Evolutionary conservation across 345 rosid species (phyloP).

Genomic region (Lumnitzera littorea): DNA sequence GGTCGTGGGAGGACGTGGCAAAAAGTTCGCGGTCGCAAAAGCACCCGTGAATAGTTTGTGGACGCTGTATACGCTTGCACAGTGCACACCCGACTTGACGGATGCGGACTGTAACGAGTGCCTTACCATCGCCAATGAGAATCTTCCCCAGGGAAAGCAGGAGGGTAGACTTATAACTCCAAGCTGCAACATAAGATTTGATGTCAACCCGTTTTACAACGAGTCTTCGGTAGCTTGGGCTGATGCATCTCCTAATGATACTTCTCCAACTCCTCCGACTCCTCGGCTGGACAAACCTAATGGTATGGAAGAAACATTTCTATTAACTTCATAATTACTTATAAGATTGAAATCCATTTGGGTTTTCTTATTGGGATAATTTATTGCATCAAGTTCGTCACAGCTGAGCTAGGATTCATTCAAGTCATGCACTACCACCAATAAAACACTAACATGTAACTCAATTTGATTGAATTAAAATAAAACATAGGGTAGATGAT

Average conservation of each 20-base stretch:
- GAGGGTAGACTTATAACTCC: conserved; percentile 12
- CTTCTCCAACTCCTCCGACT: not conserved
- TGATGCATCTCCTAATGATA: not conserved
- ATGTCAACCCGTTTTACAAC: conserved; percentile 3
- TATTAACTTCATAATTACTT: no score
- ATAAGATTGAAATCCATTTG: no score
- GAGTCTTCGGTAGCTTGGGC: not conserved
- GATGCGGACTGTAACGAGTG: conserved; percentile 30
- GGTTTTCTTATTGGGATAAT: no score
- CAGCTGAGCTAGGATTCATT: no score
- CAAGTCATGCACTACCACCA: no score
- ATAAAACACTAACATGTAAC: no score
- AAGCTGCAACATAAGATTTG: conserved; percentile 16
- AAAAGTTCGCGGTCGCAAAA: conserved; percentile 8
- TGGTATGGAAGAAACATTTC: not conserved
- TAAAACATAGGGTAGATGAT: no score
- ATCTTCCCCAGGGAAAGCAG: conserved; percentile 4
- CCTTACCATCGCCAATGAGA: not conserved
- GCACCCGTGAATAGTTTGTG: conserved; percentile 7
- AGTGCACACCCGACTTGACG: conserved; percentile 53
- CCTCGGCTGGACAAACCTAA: not conserved
- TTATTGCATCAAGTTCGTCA: no score
- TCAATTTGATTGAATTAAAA: no score
- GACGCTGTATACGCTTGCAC: conserved; percentile 29
- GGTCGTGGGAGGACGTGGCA: not conserved